Evolutionary conservation across 495 filamentous ascomycete genomes (phyloP).

Genomic region (Annulohypoxylon maeteangense): DNA sequence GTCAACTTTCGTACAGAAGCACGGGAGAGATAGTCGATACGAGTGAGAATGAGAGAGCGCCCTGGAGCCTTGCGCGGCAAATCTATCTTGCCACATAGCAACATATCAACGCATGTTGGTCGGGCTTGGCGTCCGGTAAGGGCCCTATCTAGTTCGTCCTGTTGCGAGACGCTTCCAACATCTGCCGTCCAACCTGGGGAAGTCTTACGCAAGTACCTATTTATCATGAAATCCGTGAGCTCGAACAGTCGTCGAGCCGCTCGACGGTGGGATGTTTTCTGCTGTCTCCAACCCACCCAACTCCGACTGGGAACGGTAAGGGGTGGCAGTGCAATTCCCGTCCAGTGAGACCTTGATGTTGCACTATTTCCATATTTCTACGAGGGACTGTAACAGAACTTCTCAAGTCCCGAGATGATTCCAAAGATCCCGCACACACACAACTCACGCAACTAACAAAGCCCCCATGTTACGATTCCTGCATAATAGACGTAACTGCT

Average conservation of each 20-base stretch:
- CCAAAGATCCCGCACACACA: conserved; percentile 29
- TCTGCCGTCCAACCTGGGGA: conserved; percentile 22
- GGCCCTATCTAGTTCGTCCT: conserved; percentile 21
- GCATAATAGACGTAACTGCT: conserved; percentile 5
- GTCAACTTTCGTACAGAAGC: conserved; percentile 14
- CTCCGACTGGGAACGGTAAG: conserved; percentile 14
- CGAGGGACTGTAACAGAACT: conserved; percentile 34
- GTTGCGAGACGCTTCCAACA: conserved; percentile 24
- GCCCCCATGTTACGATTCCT: conserved; percentile 23
- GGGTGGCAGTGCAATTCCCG: conserved; percentile 36
- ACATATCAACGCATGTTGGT: conserved; percentile 21
- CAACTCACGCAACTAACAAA: not conserved
- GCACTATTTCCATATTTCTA: conserved; percentile 19
- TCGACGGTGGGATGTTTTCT: conserved; percentile 13
- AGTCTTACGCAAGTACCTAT: conserved; percentile 43
- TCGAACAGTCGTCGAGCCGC: not conserved
- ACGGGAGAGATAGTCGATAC: conserved; percentile 10
- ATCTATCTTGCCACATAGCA: conserved; percentile 17
- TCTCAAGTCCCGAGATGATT: conserved; percentile 37
- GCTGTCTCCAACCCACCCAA: conserved; percentile 20
- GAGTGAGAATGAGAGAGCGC: not conserved
- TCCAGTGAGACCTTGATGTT: conserved; percentile 31
- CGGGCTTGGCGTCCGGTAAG: conserved; percentile 31
- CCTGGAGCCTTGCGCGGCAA: conserved; percentile 6
- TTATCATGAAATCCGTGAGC: conserved; percentile 30